A percentile compares a stretch with the other conserved stretches of the same genome.
Conservation (phyloP, 345 rosid genomes). For the Noccaea bulbosa region DNA sequence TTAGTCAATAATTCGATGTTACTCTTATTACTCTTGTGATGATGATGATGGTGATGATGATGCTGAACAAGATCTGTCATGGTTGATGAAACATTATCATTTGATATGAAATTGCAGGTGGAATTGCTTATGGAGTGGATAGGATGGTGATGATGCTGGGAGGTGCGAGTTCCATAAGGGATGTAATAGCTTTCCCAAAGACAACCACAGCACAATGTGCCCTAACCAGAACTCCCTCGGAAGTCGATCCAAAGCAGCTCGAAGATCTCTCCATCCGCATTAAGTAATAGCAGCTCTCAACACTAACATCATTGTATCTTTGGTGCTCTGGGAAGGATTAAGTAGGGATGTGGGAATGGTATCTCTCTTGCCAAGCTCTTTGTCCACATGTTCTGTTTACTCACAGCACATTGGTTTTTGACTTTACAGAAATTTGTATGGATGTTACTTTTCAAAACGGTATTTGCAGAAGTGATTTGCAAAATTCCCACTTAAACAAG, state of each 20-base stretch:
- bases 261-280: slow-evolving; percentile 62
- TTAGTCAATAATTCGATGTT: background rate
- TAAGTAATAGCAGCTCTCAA: slow-evolving; percentile 45
- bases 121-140: slow-evolving; percentile 92
- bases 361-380: slow-evolving; percentile 24
- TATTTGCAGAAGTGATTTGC: slow-evolving; percentile 13
- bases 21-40: slow-evolving; percentile 9
- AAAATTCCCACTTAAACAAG: background rate
- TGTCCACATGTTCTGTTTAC: background rate
- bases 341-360: background rate
- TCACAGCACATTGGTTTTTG: background rate
- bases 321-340: slow-evolving; percentile 9
- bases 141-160: slow-evolving; percentile 90
- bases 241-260: slow-evolving; percentile 88
- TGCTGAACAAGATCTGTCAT: slow-evolving; percentile 27
- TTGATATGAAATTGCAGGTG: slow-evolving; percentile 58
- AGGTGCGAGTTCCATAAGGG: slow-evolving; percentile 79
- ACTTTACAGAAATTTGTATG: slow-evolving; percentile 21
- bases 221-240: slow-evolving; percentile 83
- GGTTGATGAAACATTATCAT: slow-evolving; percentile 19
- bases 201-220: slow-evolving; percentile 96
- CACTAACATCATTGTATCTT: slow-evolving; percentile 5
- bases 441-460: slow-evolving; percentile 15
- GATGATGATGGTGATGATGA: background rate
- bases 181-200: slow-evolving; percentile 96